phyloP scores from a whole-genome alignment of 345 rosid species.

The Geranium rotundifolium region DNA sequence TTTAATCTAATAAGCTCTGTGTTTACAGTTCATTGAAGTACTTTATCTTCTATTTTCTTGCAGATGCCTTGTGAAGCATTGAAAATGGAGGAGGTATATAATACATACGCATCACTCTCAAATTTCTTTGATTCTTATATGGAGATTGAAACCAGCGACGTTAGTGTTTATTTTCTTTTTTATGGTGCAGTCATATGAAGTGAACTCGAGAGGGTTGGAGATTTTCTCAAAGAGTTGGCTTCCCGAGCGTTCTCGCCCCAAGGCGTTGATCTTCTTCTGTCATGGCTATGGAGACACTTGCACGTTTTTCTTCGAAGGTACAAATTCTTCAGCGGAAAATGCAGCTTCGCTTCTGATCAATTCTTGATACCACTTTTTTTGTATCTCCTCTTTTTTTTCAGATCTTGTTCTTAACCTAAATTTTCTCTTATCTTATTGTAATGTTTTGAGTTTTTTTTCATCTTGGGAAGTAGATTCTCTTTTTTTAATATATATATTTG shows the following conservation, averaged over 20 bases:
- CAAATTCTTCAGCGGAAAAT: too few species aligned
- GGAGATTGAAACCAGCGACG: too few species aligned
- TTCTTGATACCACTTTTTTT: too few species aligned
- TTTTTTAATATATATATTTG: too few species aligned
- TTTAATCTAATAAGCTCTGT: too few species aligned
- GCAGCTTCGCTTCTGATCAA: too few species aligned
- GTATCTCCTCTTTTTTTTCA: too few species aligned
- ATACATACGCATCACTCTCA: background rate
- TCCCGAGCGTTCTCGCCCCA: slow-evolving; percentile 48
- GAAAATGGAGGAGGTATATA: slow-evolving; percentile 59
- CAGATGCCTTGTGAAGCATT: slow-evolving; percentile 62
- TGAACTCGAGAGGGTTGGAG: slow-evolving; percentile 79
- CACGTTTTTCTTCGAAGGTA: slow-evolving; percentile 93
- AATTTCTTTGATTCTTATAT: background rate
- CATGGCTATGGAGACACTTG: slow-evolving; percentile 99
- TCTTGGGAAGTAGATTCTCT: too few species aligned
- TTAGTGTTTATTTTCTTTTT: background rate
- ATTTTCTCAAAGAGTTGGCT: slow-evolving; percentile 86
- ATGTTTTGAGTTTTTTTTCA: too few species aligned
- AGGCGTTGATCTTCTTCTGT: slow-evolving; percentile 71
- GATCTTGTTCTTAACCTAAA: too few species aligned
- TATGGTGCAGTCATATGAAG: slow-evolving; percentile 47
- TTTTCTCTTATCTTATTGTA: too few species aligned
- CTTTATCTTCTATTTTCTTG: slow-evolving; percentile 13
- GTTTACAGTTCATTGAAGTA: background rate